These are phyloP conservation scores for Epicoccum nigrum DNA, from an alignment of 2,329 filamentous ascomycete genomes.

Conservation along the genomic window DNA sequence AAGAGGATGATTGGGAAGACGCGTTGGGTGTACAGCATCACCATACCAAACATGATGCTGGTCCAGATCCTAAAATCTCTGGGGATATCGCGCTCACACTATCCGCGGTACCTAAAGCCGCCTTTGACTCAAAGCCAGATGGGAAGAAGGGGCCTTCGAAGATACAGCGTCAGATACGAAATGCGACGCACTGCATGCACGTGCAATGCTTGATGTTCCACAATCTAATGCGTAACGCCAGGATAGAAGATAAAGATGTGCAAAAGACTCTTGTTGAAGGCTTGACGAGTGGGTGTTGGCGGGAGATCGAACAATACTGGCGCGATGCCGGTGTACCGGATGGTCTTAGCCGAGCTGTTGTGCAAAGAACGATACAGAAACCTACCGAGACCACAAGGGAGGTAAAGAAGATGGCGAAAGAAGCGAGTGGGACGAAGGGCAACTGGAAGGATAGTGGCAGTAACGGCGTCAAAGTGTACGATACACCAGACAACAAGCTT, in stretches of 20 bases:
- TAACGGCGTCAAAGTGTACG: constrained; percentile 42
- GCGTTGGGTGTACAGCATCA: constrained; percentile 47
- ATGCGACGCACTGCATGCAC: constrained; percentile 84
- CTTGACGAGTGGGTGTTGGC: constrained; percentile 42
- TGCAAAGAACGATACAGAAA: constrained; percentile 65
- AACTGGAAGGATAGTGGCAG: constrained; percentile 52
- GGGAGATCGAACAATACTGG: constrained; percentile 51
- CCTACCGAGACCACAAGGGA: constrained; percentile 64
- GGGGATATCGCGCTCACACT: constrained; percentile 79
- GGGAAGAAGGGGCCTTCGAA: constrained; percentile 85
- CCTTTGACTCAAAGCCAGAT: constrained; percentile 52
- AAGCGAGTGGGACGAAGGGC: constrained; percentile 24
- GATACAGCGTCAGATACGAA: constrained; percentile 77
- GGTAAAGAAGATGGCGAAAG: constrained; percentile 63
- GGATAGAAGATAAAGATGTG: constrained; percentile 45
- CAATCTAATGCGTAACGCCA: constrained; percentile 68
- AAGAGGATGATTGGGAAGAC: constrained; percentile 50
- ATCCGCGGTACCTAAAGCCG: constrained; percentile 29
- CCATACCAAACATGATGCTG: constrained; percentile 33
- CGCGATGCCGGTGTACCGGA: constrained; percentile 85
- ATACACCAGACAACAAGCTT: constrained; percentile 29
- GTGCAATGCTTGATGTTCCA: constrained; percentile 89
- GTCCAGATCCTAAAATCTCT: constrained; percentile 57
- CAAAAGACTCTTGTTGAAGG: constrained; percentile 40
- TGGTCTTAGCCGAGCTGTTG: constrained; percentile 76